Evolutionary conservation across 1,139 yeast species (phyloP), one percentile per base, ranked within the genome.

Genomic region (Yamadazyma jaroonii): DNA sequence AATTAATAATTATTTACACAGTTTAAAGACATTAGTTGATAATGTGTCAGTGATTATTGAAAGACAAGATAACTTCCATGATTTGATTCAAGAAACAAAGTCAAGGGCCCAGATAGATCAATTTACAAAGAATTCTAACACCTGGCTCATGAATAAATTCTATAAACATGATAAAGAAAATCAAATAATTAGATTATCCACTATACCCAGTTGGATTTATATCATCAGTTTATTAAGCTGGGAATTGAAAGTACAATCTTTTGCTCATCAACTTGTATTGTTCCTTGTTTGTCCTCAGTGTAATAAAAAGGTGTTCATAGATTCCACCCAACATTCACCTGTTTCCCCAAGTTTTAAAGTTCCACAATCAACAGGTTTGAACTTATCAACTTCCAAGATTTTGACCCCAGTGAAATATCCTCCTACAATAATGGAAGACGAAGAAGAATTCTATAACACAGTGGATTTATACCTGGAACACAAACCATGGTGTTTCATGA

Each of bases 151-250:
- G 2, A 44, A 52, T 7, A 47, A 56, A 11, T 62, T 51, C 44
- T 65, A 54, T 40, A 46, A 48, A 25, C 64, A 63, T 15, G 53
- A 64, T 39, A 66, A 68, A 42, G 74, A 68, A 40, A 68, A 68
- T 37, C 24, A 30, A 17, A n/a, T 10, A 23, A 3, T 26, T 12
- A 31, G 54, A 9, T 48, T 65, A 10, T 52, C 49, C 13, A 34
- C 39, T 10, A 50, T 56, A 1, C 72, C 72, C 2, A 32, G 35
- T 0, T 65, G 71, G 70, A 45, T 63, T 23, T 67, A 65, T 42
- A 41, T 53, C 10, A 41, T 66, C 12, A 67, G 73, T 3, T 46
- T 60, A 25, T 41, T 57, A 40, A 73, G 74, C 3, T 69, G 74
- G 74, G 49, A 54, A 12, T 49, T 69, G 27, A 49, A 60, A 34